Evolutionary conservation across 306 rosid genomes (phyloP), one percentile per base, ranked within the genome.

Genomic region (Ormosia semicastrata): DNA sequence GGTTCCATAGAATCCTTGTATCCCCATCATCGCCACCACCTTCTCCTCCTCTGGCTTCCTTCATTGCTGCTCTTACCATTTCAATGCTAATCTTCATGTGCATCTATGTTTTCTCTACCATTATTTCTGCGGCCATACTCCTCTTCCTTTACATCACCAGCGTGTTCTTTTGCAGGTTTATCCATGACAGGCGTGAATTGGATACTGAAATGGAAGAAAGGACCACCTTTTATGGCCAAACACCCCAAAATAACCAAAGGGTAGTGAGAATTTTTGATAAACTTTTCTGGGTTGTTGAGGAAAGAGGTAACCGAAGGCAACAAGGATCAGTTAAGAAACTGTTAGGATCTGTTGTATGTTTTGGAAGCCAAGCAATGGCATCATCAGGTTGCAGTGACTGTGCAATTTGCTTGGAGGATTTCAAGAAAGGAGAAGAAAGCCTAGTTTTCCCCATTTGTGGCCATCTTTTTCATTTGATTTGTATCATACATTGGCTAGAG

Each of bases 371-470:
- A 56, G 29, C 14, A 44, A 12, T 33, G 3, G 10, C 33, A 33
- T 36, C 37, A n/a, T 41, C 58, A 9, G 2, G 33, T 29, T 17
- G 65, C 33, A 75, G 63, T 8, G 90, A 77, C 3, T 91, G 95
- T 73, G 77, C 78, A 7, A 88, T 91, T 29, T 89, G 95, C 79
- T 79, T 88, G 43, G 92, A 89, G 81, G 88, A 85, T 5, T 89
- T 85, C 33, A 75, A 83, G 81, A 76, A 11, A 3, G 89, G 89
- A 1, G 92, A 88, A 3, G 54, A 77, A 12, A 89, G 90, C 32
- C 75, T 78, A 34, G 81, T 75, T 67, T 85, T 85, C 71, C 83
- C 88, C 4, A 30, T 59, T 44, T 91, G 95, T 71, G 74, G 78
- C n/a, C 93, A 91, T 71, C 18, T 56, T 44, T 91, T 89, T 43